Conservation (phyloP, 805 yeast species). For the Teunomyces funiuensis region DNA sequence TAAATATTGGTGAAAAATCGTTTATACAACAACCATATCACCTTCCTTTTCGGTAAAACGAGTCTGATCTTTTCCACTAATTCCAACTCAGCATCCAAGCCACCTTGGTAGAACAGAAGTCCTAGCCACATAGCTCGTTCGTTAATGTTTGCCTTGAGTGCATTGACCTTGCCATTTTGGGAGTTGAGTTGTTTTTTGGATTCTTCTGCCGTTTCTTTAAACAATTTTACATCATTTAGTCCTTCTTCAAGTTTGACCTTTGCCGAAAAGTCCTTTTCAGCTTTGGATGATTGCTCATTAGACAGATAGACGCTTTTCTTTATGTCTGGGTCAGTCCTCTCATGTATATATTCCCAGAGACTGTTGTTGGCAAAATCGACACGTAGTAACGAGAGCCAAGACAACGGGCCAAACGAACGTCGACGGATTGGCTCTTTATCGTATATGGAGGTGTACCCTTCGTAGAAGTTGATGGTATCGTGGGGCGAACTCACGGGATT, state of each 20-base stretch:
- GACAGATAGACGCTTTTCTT: not conserved
- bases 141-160: constrained; percentile 9
- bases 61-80: constrained; percentile 18
- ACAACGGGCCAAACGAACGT: constrained; percentile 51
- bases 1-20: constrained; percentile 28
- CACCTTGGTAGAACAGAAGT: constrained; percentile 19
- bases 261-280: constrained; percentile 8
- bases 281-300: constrained; percentile 5
- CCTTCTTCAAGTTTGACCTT: constrained; percentile 12
- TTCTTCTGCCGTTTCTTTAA: constrained; percentile 6
- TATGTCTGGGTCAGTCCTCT: constrained; percentile 3
- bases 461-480: constrained; percentile 37
- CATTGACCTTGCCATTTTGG: not conserved
- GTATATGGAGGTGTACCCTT: constrained; percentile 41
- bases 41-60: constrained; percentile 24
- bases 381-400: constrained; percentile 48
- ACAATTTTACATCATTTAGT: constrained; percentile 6
- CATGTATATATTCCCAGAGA: constrained; percentile 13
- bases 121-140: constrained; percentile 18
- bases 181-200: not conserved
- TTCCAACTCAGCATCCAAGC: constrained; percentile 17
- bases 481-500: constrained; percentile 18
- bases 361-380: constrained; percentile 17
- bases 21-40: constrained; percentile 25
- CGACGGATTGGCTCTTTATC: constrained; percentile 37